Evolutionary conservation across 31 red algal species (phyloP), one percentile per base, ranked within the genome.

Genomic region (Odonthalia washingtoniensis): DNA sequence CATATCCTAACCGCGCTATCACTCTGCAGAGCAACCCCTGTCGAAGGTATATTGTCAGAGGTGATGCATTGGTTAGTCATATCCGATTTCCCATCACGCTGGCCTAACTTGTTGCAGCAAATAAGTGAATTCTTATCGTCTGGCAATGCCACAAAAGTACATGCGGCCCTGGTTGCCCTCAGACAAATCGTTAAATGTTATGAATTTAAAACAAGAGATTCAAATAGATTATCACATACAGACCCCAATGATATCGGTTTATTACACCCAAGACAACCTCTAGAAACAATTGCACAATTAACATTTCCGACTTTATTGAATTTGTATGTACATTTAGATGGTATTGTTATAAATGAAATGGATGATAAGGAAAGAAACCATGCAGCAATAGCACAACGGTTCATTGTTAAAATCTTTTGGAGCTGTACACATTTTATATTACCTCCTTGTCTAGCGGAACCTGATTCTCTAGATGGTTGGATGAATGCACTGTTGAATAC

Each of bases 401-500:
- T 94, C 17, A 80, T 92, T 16, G 61, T 94, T 12, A 97, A 97
- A 79, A 84, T 93, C 17, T 97, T 97, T 65, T 97, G 95, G 95
- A 93, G 90, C 39, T 80, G 79, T 60, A 94, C 78, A 24, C 84
- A 90, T 41, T 93, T 93, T 74, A 87, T 88, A 34, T 37, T 93
- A 14, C 90, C 95, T 42, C 78, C 89, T 3, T 45, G 68, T 34
- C 75, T 97, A 40, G 82, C 72, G 6, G 85, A 87, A 2, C 3
- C 24, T 17, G 80, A 77, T 65, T 27, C 65, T n/a, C 61, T 97
- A 27, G 74, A 83, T 18, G 74, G 52, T 39, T 97, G 95, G 95
- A 62, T 93, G 32, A 52, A 72, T 31, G 36, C 66, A 31, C 81
- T 97, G 45, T 65, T 94, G 32, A 57, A 79, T 9, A 89, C 68